Percentiles rank a stretch among this genome's conserved stretches.
phyloP scores from a whole-genome alignment of 1,284 basidiomycete species.

The Albatrellus sp. region DNA sequence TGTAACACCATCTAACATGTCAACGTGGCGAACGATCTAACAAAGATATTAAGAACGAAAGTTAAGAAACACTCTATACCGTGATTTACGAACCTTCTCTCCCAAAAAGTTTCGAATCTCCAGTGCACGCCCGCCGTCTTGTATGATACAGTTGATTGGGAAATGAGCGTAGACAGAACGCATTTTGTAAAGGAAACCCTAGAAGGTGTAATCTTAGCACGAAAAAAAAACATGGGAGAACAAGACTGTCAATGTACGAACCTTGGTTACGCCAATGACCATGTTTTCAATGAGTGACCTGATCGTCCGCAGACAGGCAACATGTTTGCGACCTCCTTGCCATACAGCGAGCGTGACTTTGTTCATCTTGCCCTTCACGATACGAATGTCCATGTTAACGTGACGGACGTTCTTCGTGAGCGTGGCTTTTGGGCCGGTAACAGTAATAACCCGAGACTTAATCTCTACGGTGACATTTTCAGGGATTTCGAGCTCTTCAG shows the following conservation, averaged over 20 bases:
- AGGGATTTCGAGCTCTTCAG: conserved; percentile 88
- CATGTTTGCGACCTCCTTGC: conserved; percentile 98
- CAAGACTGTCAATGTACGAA: conserved; percentile 18
- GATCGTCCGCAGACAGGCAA: conserved; percentile 95
- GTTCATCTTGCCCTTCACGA: conserved; percentile 59
- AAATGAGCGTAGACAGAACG: conserved; percentile 99
- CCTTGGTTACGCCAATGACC: conserved; percentile 95
- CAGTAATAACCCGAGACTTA: conserved; percentile 84
- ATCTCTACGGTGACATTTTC: conserved; percentile 74
- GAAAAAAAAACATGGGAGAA: background rate
- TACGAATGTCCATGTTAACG: conserved; percentile 92
- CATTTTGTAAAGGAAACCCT: conserved; percentile 99
- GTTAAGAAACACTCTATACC: background rate
- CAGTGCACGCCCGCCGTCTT: conserved; percentile 63
- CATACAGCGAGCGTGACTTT: conserved; percentile 91
- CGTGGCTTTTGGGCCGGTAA: conserved; percentile 82
- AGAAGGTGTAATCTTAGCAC: conserved; percentile 2
- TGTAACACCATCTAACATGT: conserved; percentile 85
- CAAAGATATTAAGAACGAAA: background rate
- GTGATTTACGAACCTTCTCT: conserved; percentile 56
- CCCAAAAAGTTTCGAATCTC: conserved; percentile 99
- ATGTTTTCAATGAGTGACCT: conserved; percentile 93
- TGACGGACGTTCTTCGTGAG: conserved; percentile 89
- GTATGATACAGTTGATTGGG: conserved; percentile 99
- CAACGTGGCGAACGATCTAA: conserved; percentile 83